Percentiles rank a stretch among this genome's conserved stretches.
phyloP scores from a whole-genome alignment of 1,139 yeast species.

The Taiozyma onychis region DNA sequence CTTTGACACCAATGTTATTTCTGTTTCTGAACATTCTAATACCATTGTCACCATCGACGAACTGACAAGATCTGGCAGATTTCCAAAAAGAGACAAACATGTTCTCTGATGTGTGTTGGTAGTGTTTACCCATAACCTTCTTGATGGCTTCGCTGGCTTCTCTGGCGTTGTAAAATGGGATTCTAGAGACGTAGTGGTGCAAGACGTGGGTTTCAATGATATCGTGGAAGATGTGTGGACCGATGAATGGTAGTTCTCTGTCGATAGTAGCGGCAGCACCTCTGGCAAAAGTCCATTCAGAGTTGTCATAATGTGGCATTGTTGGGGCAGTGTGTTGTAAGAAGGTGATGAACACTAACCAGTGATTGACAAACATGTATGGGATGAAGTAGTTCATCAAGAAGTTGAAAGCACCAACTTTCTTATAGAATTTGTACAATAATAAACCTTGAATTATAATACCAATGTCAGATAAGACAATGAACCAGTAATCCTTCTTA shows the following conservation, averaged over 20 bases:
- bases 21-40: conserved; percentile 73
- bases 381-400: conserved; percentile 72
- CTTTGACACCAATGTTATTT: conserved; percentile 45
- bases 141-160: conserved; percentile 73
- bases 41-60: conserved; percentile 77
- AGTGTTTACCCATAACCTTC: conserved; percentile 80
- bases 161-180: conserved; percentile 83
- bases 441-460: conserved; percentile 46
- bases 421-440: conserved; percentile 58
- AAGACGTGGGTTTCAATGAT: conserved; percentile 86
- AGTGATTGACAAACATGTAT: conserved; percentile 78
- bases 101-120: conserved; percentile 59
- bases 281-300: conserved; percentile 79
- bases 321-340: conserved; percentile 81
- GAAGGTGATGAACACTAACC: conserved; percentile 83
- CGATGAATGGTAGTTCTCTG: conserved; percentile 77
- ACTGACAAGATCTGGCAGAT: conserved; percentile 68
- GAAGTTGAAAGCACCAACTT: conserved; percentile 59
- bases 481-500: conserved; percentile 60
- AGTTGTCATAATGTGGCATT: conserved; percentile 71
- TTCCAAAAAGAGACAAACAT: conserved; percentile 75
- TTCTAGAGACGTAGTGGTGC: conserved; percentile 80
- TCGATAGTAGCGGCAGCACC: conserved; percentile 90
- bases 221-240: conserved; percentile 78
- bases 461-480: conserved; percentile 70